These are phyloP conservation scores for Cercospora sesami DNA, from an alignment of 2,329 filamentous ascomycete genomes.

Conservation along the genomic window DNA sequence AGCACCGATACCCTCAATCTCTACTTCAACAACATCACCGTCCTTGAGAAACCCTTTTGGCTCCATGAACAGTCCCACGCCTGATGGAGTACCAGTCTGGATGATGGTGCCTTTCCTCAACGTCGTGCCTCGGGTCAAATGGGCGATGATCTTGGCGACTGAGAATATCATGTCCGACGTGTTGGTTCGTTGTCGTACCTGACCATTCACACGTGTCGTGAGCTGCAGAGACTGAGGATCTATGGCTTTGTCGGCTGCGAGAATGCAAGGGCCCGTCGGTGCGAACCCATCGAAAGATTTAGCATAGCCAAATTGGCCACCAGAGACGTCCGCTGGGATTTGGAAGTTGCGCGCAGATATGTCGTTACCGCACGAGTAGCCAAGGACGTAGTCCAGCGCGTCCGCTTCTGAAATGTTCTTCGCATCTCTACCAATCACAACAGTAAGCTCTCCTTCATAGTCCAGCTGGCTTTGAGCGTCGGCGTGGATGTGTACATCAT, in stretches of 20 bases:
- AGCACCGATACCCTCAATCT: conserved; percentile 15
- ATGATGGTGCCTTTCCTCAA: conserved; percentile 42
- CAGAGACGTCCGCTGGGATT: conserved; percentile 52
- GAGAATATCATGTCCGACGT: conserved; percentile 40
- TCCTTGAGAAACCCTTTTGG: conserved; percentile 33
- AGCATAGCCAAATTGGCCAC: conserved; percentile 58
- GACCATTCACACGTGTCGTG: conserved; percentile 51
- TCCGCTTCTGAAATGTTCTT: conserved; percentile 49
- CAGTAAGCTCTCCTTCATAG: conserved; percentile 17
- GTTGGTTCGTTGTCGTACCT: conserved; percentile 39
- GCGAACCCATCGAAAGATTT: conserved; percentile 60
- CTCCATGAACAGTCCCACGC: conserved; percentile 36
- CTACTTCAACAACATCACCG: conserved; percentile 28
- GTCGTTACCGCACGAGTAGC: conserved; percentile 58
- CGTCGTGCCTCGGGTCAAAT: conserved; percentile 44
- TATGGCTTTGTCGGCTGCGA: conserved; percentile 44
- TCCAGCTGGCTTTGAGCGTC: conserved; percentile 15
- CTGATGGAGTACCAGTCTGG: conserved; percentile 50
- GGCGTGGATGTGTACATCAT: conserved; percentile 18
- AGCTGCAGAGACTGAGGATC: conserved; percentile 32
- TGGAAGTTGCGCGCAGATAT: conserved; percentile 53
- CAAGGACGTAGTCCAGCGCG: conserved; percentile 54
- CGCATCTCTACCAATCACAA: conserved; percentile 18
- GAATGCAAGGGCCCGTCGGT: conserved; percentile 54
- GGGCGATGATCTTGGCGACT: conserved; percentile 15